A percentile compares a stretch with the other conserved stretches of the same genome.
These are phyloP conservation scores for Paecilomyces dactylethromorphus DNA, from an alignment of 2,329 filamentous ascomycete genomes.

Conservation along the genomic window DNA sequence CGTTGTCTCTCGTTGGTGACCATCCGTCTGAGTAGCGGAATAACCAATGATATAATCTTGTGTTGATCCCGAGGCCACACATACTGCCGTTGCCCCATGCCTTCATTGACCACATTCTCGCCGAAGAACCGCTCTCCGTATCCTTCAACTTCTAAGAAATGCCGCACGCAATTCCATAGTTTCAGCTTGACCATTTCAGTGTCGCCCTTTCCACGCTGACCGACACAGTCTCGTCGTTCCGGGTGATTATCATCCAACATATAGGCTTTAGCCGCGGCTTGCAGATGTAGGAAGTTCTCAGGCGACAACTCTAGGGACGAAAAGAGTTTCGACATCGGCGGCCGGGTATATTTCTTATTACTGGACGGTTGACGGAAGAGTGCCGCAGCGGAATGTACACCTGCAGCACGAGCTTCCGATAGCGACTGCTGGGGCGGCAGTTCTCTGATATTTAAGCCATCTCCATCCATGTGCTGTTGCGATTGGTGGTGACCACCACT, in stretches of 20 bases:
- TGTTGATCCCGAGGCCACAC: constrained; percentile 51
- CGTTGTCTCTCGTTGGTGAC: constrained; percentile 55
- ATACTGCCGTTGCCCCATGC: constrained; percentile 33
- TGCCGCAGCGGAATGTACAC: constrained; percentile 48
- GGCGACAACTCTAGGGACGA: constrained; percentile 50
- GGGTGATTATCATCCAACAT: constrained; percentile 52
- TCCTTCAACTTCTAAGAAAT: constrained; percentile 47
- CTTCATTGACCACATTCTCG: constrained; percentile 38
- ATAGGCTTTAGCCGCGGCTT: constrained; percentile 50
- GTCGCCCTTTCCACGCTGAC: constrained; percentile 49
- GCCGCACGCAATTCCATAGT: constrained; percentile 50
- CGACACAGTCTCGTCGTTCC: constrained; percentile 51
- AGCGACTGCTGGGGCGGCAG: constrained; percentile 30
- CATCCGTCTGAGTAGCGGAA: constrained; percentile 51
- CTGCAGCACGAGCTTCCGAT: constrained; percentile 42
- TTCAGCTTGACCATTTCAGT: constrained; percentile 52
- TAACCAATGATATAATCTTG: constrained; percentile 52
- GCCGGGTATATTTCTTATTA: constrained; percentile 51
- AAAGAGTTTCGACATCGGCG: constrained; percentile 53
- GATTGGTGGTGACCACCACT: constrained; percentile 17
- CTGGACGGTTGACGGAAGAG: constrained; percentile 46
- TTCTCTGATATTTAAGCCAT: constrained; percentile 29
- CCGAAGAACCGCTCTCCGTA: constrained; percentile 49
- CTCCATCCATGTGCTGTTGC: constrained; percentile 20
- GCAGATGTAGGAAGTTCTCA: constrained; percentile 50